A percentile compares a stretch with the other conserved stretches of the same genome.
phyloP scores from a whole-genome alignment of 2,329 filamentous ascomycete species.

The Fusarium piperis region DNA sequence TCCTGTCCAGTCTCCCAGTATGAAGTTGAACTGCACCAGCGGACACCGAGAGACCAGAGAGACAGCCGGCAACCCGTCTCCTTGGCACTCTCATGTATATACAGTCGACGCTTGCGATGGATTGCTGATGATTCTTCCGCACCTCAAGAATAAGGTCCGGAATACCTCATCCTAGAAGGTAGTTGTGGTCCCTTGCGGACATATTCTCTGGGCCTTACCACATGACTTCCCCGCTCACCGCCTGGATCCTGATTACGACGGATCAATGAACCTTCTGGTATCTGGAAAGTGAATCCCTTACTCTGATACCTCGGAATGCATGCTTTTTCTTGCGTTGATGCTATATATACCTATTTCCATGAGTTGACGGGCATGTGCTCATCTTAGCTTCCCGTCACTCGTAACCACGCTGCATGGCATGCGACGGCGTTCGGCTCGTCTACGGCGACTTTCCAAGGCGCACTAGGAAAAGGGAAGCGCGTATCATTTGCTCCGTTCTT shows the following conservation, averaged over 20 bases:
- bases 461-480: fast-evolving
- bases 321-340: background rate
- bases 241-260: background rate
- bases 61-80: background rate
- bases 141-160: background rate
- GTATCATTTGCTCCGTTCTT: background rate
- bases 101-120: background rate
- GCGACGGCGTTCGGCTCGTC: background rate
- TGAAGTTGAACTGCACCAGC: background rate
- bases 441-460: background rate
- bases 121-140: background rate
- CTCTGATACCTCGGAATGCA: too few relatives aligned
- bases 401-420: too few relatives aligned
- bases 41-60: too few relatives aligned
- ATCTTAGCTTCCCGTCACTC: background rate
- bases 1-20: background rate
- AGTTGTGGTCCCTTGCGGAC: background rate
- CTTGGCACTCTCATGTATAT: background rate
- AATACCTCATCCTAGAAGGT: background rate
- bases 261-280: background rate
- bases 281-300: too few relatives aligned
- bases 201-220: background rate
- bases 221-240: background rate
- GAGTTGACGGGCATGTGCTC: background rate
- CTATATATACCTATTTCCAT: background rate